phyloP scores from a whole-genome alignment of 2,329 filamentous ascomycete genomes.

The Aspergillus sp. region DNA sequence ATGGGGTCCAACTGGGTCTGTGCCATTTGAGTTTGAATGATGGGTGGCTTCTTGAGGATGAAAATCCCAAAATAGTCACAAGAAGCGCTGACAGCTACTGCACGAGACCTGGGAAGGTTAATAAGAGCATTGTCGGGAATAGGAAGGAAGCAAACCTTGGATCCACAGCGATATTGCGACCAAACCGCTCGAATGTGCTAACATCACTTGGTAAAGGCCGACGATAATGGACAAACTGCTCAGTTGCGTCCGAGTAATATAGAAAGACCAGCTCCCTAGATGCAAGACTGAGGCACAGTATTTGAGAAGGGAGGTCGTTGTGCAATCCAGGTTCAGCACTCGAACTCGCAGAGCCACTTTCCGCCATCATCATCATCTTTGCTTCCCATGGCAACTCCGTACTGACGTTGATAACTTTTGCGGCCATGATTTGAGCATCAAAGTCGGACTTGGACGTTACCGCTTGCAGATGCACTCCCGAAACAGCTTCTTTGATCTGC shows the following conservation, averaged over 20 bases:
- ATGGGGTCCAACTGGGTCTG: constrained; percentile 59
- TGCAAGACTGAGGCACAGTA: constrained; percentile 74
- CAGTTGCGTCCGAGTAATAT: constrained; percentile 55
- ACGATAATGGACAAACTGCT: constrained; percentile 62
- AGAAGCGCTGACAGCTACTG: constrained; percentile 67
- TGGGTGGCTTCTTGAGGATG: constrained; percentile 59
- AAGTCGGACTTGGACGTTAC: constrained; percentile 80
- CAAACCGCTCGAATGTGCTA: constrained; percentile 54
- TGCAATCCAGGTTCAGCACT: constrained; percentile 10
- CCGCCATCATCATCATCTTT: constrained; percentile 31
- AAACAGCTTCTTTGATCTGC: constrained; percentile 71
- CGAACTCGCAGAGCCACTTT: constrained; percentile 9
- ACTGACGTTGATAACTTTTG: constrained; percentile 67
- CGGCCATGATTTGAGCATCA: constrained; percentile 73
- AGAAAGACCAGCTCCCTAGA: constrained; percentile 74
- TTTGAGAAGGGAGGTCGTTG: constrained; percentile 66
- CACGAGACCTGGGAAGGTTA: constrained; percentile 45
- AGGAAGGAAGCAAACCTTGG: constrained; percentile 55
- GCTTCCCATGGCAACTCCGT: constrained; percentile 39
- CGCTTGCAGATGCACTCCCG: constrained; percentile 67
- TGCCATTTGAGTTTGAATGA: constrained; percentile 53
- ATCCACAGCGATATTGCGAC: constrained; percentile 73
- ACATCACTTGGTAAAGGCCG: constrained; percentile 60
- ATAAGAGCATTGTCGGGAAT: constrained; percentile 5
- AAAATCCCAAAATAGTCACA: constrained; percentile 71